Evolutionary conservation across 2,329 filamentous ascomycete species (phyloP).

Genomic region (Gnomoniopsis sp.): DNA sequence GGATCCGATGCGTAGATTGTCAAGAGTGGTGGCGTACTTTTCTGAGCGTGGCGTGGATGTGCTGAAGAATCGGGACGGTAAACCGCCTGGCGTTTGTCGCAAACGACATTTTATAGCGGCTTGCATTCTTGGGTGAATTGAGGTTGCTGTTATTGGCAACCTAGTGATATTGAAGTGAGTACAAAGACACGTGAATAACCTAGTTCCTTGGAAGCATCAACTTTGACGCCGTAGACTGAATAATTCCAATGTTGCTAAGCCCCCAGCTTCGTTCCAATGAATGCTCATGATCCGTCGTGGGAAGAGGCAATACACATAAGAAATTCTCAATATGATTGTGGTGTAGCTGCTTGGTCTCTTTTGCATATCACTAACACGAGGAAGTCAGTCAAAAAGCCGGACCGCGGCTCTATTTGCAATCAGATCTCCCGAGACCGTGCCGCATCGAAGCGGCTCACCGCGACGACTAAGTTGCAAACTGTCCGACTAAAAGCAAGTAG

Average conservation of each 20-base stretch:
- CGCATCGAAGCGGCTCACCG: neutral
- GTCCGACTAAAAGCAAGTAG: constrained; percentile 1
- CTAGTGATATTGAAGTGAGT: neutral
- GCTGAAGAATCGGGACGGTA: neutral
- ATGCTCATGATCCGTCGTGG: no score
- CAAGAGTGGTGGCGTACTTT: constrained; percentile 7
- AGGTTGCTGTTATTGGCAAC: constrained; percentile 3
- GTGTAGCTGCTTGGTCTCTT: no score
- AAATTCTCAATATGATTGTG: no score
- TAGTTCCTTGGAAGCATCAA: no score
- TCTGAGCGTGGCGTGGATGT: neutral
- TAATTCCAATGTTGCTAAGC: no score
- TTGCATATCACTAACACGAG: neutral
- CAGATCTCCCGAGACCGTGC: neutral
- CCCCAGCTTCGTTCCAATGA: no score
- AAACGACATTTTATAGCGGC: constrained; percentile 7
- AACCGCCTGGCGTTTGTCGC: neutral
- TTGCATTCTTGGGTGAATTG: constrained; percentile 4
- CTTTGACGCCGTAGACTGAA: no score
- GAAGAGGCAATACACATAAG: no score
- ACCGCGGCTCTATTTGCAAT: neutral
- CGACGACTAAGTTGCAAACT: neutral
- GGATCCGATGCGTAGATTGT: constrained; percentile 12
- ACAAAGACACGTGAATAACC: no score
- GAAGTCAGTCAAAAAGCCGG: neutral